phyloP scores from a whole-genome alignment of 2,329 filamentous ascomycete species.

The Cercospora zeina region DNA sequence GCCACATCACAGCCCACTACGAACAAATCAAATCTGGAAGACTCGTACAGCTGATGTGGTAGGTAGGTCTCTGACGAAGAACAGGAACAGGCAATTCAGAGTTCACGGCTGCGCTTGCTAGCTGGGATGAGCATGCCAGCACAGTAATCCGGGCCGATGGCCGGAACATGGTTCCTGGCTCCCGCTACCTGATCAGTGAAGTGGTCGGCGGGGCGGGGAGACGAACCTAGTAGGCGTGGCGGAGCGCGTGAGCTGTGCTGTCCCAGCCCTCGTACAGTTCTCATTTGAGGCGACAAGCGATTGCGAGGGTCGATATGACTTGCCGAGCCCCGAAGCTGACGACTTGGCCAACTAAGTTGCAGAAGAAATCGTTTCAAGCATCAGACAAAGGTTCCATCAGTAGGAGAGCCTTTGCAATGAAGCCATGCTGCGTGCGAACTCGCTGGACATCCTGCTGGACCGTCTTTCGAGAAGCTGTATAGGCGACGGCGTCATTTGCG shows the following conservation, averaged over 20 bases:
- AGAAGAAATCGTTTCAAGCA: background rate
- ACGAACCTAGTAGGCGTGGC: slow-evolving; percentile 1
- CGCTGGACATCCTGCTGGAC: too few relatives aligned
- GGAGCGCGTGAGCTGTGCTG: background rate
- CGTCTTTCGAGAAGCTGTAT: too few relatives aligned
- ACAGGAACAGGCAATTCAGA: slow-evolving; percentile 7
- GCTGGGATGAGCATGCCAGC: slow-evolving; percentile 4
- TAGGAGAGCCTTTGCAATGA: background rate
- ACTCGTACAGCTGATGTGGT: background rate
- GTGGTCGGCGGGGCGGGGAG: slow-evolving; percentile 6
- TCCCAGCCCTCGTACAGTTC: background rate
- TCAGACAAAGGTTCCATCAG: background rate
- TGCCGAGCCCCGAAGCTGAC: slow-evolving; percentile 2
- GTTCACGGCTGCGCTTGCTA: background rate
- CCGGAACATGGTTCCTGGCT: slow-evolving; percentile 1
- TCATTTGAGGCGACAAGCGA: background rate
- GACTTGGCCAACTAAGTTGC: background rate
- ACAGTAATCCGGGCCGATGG: background rate
- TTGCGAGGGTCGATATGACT: background rate
- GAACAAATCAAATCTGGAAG: background rate
- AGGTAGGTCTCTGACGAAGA: background rate
- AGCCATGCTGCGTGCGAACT: too few relatives aligned
- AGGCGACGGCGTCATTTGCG: too few relatives aligned
- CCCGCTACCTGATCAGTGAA: background rate
- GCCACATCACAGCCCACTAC: background rate